A percentile compares a stretch with the other conserved stretches of the same genome.
Evolutionary conservation across 2,329 filamentous ascomycete species (phyloP).

Genomic region (Curvularia sp.): DNA sequence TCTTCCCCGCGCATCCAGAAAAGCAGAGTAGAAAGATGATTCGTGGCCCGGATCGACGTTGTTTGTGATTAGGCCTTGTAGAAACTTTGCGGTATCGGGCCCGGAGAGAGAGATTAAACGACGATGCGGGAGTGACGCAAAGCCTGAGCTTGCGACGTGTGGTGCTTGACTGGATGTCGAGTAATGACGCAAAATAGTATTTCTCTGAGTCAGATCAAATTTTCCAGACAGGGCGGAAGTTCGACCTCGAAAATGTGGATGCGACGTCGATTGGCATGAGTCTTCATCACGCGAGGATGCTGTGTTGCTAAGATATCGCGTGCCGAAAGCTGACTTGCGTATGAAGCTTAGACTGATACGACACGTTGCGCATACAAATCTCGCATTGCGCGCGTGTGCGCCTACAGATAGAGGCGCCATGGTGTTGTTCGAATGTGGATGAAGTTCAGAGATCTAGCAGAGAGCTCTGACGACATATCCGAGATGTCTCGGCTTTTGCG

Average conservation of each 20-base stretch:
- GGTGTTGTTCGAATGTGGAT: not conserved
- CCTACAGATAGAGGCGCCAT: conserved; percentile 22
- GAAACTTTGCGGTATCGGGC: conserved; percentile 78
- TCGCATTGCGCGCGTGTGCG: conserved; percentile 5
- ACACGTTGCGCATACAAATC: conserved; percentile 35
- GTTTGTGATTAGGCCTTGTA: conserved; percentile 86
- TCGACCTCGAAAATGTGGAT: conserved; percentile 24
- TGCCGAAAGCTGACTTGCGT: conserved; percentile 10
- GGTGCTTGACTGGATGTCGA: conserved; percentile 1
- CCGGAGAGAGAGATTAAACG: conserved; percentile 81
- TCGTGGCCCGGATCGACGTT: conserved; percentile 62
- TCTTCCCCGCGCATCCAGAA: conserved; percentile 81
- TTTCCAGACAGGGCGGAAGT: not conserved
- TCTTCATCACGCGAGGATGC: conserved; percentile 12
- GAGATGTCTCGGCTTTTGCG: conserved; percentile 26
- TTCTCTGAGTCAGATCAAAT: not conserved
- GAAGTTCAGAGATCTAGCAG: conserved; percentile 1
- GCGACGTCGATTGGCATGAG: conserved; percentile 30
- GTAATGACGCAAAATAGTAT: not conserved
- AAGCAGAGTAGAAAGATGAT: conserved; percentile 70
- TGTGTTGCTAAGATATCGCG: conserved; percentile 19
- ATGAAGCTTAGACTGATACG: conserved; percentile 11
- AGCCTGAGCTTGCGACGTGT: conserved; percentile 49
- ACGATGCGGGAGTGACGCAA: conserved; percentile 70
- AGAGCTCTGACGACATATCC: conserved; percentile 17